These are phyloP conservation scores for Berberis thunbergii DNA, from an alignment of 164 flowering plant species.

Conservation along the genomic window DNA sequence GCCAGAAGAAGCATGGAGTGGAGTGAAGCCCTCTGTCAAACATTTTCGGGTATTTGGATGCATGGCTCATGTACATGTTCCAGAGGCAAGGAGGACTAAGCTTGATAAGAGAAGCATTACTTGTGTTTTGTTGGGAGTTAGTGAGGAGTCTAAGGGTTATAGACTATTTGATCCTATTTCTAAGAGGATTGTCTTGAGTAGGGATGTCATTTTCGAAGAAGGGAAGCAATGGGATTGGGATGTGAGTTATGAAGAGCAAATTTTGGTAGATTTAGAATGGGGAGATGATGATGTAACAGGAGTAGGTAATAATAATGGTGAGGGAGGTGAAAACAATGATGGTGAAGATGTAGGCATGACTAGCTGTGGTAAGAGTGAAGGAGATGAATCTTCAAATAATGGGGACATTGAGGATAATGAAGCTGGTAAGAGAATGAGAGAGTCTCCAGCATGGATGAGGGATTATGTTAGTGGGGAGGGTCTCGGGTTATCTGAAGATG, in stretches of 20 bases:
- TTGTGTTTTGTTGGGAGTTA: slow-evolving; percentile 1
- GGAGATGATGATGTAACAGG: too few species aligned
- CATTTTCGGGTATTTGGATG: slow-evolving; percentile 1
- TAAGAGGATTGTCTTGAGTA: not conserved
- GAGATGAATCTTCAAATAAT: too few species aligned
- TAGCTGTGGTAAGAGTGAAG: too few species aligned
- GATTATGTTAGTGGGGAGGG: too few species aligned
- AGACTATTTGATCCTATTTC: slow-evolving; percentile 1
- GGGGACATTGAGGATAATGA: too few species aligned
- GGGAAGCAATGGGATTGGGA: slow-evolving; percentile 2
- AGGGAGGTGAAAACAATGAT: too few species aligned
- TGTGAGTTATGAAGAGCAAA: not conserved
- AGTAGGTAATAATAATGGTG: too few species aligned
- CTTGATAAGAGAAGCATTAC: slow-evolving; percentile 1
- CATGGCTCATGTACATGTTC: not conserved
- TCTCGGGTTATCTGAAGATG: too few species aligned
- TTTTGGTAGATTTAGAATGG: not conserved
- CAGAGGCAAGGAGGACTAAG: slow-evolving; percentile 1
- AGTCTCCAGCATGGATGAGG: too few species aligned
- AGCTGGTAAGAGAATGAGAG: too few species aligned
- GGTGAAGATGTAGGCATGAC: too few species aligned
- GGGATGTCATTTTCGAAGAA: slow-evolving; percentile 1
- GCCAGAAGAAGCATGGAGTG: not conserved
- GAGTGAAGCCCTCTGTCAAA: not conserved
- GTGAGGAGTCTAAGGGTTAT: slow-evolving; percentile 8